Evolutionary conservation across 2,329 filamentous ascomycete species (phyloP), one percentile per base, ranked within the genome.

Genomic region (Xylaria sp.): DNA sequence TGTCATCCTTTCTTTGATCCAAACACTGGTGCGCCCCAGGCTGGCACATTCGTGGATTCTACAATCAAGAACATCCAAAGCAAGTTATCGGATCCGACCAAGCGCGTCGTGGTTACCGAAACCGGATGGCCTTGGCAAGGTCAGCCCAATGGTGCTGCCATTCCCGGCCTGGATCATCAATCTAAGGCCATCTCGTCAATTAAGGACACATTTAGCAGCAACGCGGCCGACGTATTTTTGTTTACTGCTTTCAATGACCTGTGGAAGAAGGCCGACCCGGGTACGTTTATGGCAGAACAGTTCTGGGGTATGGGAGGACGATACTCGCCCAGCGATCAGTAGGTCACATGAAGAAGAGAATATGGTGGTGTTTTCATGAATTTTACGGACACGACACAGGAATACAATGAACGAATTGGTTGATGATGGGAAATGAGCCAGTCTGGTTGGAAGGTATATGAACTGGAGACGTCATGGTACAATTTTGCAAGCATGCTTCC

Each of bases 1-100:
- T 88, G 90, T 73, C 94, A 97, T 80, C 88, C 93, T 13, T 97
- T 94, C 86, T 97, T 96, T 79, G 92, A 97, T 74, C 80, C 84
- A 3, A 88, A 86, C 56, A 86, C 87, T 31, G 79, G 80, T 1
- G 87, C 93, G 0, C 80, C 82, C 0, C 80, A 88, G 39, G 89
- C 93, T 2, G 94, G 94, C 3, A 74, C 79, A 0, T 97, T 93
- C 79, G 87, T 94, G 48, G 79, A 83, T 48, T 82, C 83, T 31
- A 89, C 90, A 71, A 86, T 88, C 33, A 70, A 76, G 12, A 78
- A 78, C 31, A 79, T 89, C 48, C 79, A 80, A 69, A 77, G 78
- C 54, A 81, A 80, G 70, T 76, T 88, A 13, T 75, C 81, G 3
- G 75, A 83, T 67, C 68, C 75, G 36, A 78, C 73, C 72, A 91